phyloP scores from a whole-genome alignment of 441 rosid genomes.

The Syzygium syzygioides region DNA sequence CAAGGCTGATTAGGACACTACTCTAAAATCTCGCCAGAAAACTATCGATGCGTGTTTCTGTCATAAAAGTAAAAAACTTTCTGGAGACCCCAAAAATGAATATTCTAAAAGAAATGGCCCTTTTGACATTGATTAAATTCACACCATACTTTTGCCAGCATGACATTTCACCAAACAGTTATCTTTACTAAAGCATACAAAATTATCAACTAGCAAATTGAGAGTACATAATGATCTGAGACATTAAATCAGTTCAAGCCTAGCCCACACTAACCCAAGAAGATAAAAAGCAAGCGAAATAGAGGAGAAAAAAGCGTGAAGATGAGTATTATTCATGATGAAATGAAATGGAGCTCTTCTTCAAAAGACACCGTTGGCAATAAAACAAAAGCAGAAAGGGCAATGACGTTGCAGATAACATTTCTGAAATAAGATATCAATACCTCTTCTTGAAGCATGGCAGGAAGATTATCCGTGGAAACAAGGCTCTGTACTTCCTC shows the following conservation, averaged over 20 bases:
- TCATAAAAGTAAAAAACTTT: too few species aligned
- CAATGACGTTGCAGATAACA: not conserved
- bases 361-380: not conserved
- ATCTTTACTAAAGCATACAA: not conserved
- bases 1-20: not conserved
- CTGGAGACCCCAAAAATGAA: not conserved
- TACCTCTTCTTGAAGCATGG: conserved; percentile 89
- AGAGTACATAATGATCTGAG: not conserved
- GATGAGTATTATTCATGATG: not conserved
- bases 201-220: not conserved
- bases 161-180: not conserved
- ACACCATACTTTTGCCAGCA: not conserved
- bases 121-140: not conserved
- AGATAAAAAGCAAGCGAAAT: not conserved
- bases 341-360: not conserved
- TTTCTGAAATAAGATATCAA: not conserved
- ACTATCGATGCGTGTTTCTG: not conserved
- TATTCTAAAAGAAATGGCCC: not conserved
- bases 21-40: not conserved
- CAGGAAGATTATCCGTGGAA: conserved; percentile 44
- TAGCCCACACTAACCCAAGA: not conserved
- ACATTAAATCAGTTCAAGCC: not conserved
- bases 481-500: conserved; percentile 45
- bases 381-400: not conserved
- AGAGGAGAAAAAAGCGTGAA: not conserved